Evolutionary conservation across 164 flowering plant genomes (phyloP).

Genomic region (Umbilicus rupestris): DNA sequence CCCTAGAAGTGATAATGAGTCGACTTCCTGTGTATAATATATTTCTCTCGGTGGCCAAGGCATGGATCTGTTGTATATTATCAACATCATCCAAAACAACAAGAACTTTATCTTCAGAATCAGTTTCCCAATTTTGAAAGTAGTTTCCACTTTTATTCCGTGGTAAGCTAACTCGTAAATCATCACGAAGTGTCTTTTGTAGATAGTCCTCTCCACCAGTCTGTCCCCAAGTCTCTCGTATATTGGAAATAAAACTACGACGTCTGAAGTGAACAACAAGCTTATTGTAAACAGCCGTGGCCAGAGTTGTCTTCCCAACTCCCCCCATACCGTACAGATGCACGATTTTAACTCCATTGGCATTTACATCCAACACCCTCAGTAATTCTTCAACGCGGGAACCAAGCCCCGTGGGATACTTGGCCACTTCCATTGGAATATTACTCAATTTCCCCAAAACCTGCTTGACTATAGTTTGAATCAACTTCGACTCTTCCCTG

Average conservation of each 20-base stretch:
- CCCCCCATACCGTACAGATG: conserved; percentile 40
- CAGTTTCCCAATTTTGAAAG: not conserved
- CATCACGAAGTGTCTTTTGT: conserved; percentile 19
- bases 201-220: conserved; percentile 16
- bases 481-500: conserved; percentile 26
- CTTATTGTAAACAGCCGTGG: conserved; percentile 37
- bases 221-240: conserved; percentile 18
- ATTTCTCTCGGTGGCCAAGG: conserved; percentile 16
- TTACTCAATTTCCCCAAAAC: conserved; percentile 28
- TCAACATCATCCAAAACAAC: conserved; percentile 38
- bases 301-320: conserved; percentile 48
- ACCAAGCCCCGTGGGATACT: conserved; percentile 28
- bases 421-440: conserved; percentile 27
- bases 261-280: conserved; percentile 21
- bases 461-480: conserved; percentile 20
- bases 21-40: conserved; percentile 27
- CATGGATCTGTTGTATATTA: conserved; percentile 20
- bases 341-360: conserved; percentile 17
- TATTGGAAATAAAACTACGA: conserved; percentile 29
- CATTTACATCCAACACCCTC: conserved; percentile 16
- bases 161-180: not conserved
- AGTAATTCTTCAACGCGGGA: conserved; percentile 22
- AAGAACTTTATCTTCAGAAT: conserved; percentile 19
- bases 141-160: not conserved
- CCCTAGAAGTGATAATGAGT: conserved; percentile 35